Conservation (phyloP, 306 rosid species). For the Fagus crenata region DNA sequence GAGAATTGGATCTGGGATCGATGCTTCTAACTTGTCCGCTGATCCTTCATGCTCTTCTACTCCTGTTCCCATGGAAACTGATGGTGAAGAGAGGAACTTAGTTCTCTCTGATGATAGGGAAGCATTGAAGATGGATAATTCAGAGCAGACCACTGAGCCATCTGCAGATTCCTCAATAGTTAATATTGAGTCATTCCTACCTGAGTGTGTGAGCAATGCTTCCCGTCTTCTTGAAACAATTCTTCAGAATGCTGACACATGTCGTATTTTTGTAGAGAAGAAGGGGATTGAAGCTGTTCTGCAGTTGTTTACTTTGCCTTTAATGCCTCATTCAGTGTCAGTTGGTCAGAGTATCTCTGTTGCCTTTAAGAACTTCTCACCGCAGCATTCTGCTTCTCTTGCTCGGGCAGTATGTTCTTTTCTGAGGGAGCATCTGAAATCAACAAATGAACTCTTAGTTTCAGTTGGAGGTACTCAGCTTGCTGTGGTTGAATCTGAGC, state of each 20-base stretch:
- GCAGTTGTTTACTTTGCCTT: constrained; percentile 76
- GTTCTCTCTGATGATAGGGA: constrained; percentile 53
- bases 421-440: constrained; percentile 78
- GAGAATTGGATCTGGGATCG: constrained; percentile 74
- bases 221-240: constrained; percentile 91
- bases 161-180: constrained; percentile 51
- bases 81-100: constrained; percentile 63
- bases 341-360: constrained; percentile 86
- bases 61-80: constrained; percentile 94
- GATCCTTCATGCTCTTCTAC: constrained; percentile 64
- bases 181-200: constrained; percentile 73
- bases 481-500: constrained; percentile 62
- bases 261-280: constrained; percentile 93
- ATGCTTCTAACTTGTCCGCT: constrained; percentile 42
- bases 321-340: constrained; percentile 74
- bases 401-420: constrained; percentile 86
- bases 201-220: constrained; percentile 81
- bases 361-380: constrained; percentile 93
- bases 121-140: constrained; percentile 50
- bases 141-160: constrained; percentile 61
- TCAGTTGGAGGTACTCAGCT: constrained; percentile 81
- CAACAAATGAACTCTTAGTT: constrained; percentile 77
- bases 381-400: constrained; percentile 86
- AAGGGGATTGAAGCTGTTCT: constrained; percentile 94
- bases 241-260: constrained; percentile 96